These are phyloP conservation scores for Boletus edulis DNA, from an alignment of 768 basidiomycete genomes.

Conservation along the genomic window DNA sequence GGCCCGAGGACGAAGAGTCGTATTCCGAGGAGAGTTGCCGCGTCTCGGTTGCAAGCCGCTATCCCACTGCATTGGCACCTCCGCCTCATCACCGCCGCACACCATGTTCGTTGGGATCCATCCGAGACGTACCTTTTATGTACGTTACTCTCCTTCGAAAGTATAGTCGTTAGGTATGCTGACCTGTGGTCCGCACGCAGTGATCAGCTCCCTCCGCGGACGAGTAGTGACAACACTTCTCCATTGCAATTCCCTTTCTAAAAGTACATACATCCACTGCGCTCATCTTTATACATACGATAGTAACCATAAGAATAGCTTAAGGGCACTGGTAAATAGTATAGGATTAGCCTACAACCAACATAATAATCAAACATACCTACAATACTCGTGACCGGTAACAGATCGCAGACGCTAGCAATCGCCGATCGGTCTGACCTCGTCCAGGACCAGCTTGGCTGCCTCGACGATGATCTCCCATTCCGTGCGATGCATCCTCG, in stretches of 20 bases:
- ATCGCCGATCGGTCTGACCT: conserved; percentile 32
- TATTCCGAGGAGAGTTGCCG: conserved; percentile 19
- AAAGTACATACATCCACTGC: neutral
- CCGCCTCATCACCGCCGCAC: conserved; percentile 30
- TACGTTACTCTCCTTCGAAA: conserved; percentile 1
- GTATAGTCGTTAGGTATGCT: neutral
- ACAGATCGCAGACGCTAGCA: neutral
- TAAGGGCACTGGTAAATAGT: conserved; percentile 12
- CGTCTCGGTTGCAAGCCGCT: conserved; percentile 4
- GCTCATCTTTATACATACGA: neutral
- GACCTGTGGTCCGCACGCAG: conserved; percentile 7
- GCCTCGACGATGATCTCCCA: conserved; percentile 92
- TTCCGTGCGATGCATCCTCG: conserved; percentile 76
- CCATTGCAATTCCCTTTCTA: conserved; percentile 31
- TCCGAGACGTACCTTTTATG: conserved; percentile 14
- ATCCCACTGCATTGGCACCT: conserved; percentile 24
- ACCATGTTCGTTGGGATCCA: conserved; percentile 11
- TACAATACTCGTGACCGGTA: no score
- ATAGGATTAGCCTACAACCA: conserved; percentile 17
- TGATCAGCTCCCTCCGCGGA: conserved; percentile 16
- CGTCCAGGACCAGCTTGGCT: conserved; percentile 65
- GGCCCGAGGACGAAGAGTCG: conserved; percentile 29
- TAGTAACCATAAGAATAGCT: conserved; percentile 13
- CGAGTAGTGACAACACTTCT: conserved; percentile 9
- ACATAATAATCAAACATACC: conserved; percentile 1